A percentile compares a stretch with the other conserved stretches of the same genome.
These are phyloP conservation scores for Ephemerocybe angulata DNA, from an alignment of 768 basidiomycete genomes.

Conservation along the genomic window DNA sequence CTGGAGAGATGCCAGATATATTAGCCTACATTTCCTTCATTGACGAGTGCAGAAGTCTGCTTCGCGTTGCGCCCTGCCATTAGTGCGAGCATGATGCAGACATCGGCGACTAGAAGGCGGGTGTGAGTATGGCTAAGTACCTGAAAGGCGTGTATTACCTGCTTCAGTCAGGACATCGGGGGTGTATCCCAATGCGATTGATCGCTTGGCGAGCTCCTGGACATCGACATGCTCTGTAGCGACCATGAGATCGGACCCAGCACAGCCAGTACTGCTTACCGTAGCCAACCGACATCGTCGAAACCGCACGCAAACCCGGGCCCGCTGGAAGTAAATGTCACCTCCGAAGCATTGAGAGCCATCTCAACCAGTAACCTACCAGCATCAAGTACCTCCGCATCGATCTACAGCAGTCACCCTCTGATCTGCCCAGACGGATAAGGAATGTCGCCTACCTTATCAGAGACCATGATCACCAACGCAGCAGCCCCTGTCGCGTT, in stretches of 20 bases:
- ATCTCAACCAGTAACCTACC: conserved; percentile 25
- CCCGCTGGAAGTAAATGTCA: conserved; percentile 50
- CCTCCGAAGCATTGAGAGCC: background rate
- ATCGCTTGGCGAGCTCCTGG: conserved; percentile 50
- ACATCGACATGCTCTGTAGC: conserved; percentile 76
- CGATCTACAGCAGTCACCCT: conserved; percentile 43
- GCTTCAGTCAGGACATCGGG: conserved; percentile 93
- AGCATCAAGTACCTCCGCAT: conserved; percentile 67
- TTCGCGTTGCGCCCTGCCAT: conserved; percentile 89
- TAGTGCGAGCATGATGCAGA: conserved; percentile 84
- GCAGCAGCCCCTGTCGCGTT: conserved; percentile 67
- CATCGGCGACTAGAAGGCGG: conserved; percentile 69
- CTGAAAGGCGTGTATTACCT: conserved; percentile 38
- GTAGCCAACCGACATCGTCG: conserved; percentile 91
- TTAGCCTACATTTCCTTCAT: conserved; percentile 57
- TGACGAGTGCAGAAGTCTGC: conserved; percentile 59
- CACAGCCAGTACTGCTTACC: no score
- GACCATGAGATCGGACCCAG: background rate
- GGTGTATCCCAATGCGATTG: conserved; percentile 81
- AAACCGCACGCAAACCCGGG: conserved; percentile 70
- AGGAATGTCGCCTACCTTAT: conserved; percentile 48
- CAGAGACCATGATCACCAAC: conserved; percentile 60
- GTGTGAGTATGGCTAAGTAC: background rate
- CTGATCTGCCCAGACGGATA: background rate
- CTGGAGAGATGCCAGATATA: background rate